These are phyloP conservation scores for Bipolaris oryzae DNA, from an alignment of 2,329 filamentous ascomycete species.

Conservation along the genomic window DNA sequence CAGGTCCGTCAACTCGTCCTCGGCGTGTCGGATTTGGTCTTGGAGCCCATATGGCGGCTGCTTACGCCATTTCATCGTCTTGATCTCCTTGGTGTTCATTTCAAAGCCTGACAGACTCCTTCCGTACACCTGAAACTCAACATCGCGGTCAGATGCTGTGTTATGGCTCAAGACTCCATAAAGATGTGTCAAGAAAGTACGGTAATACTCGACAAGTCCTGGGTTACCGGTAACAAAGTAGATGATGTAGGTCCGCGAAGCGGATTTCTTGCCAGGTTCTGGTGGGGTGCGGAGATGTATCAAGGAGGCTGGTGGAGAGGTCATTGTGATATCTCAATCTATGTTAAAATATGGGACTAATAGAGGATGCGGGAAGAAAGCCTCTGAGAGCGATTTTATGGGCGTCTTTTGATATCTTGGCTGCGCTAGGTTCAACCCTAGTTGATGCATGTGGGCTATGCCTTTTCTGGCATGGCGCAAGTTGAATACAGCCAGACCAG, in stretches of 20 bases:
- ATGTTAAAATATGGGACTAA: neutral
- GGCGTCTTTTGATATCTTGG: conserved; percentile 21
- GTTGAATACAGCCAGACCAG: conserved; percentile 10
- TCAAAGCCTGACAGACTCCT: conserved; percentile 54
- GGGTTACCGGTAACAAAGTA: conserved; percentile 81
- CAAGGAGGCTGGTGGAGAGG: conserved; percentile 24
- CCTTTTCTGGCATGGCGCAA: conserved; percentile 1
- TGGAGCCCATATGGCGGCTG: conserved; percentile 51
- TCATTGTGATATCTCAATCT: conserved; percentile 8
- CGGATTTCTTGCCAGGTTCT: conserved; percentile 26
- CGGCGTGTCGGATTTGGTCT: conserved; percentile 58
- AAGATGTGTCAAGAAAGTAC: conserved; percentile 66
- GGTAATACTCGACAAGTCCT: conserved; percentile 76
- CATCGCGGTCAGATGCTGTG: conserved; percentile 20
- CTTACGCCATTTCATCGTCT: conserved; percentile 29
- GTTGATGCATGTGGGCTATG: neutral
- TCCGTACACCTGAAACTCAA: conserved; percentile 49
- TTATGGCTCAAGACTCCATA: conserved; percentile 58
- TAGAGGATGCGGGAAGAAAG: neutral
- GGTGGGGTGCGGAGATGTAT: conserved; percentile 34
- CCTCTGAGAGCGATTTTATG: conserved; percentile 10
- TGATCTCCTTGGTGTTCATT: conserved; percentile 30
- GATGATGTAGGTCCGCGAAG: conserved; percentile 57
- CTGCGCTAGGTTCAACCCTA: conserved; percentile 16
- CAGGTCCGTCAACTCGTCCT: conserved; percentile 51